Percentiles rank a stretch among this genome's conserved stretches.
These are phyloP conservation scores for Salvia miltiorrhiza DNA, from an alignment of 257 asterid species.

Conservation along the genomic window DNA sequence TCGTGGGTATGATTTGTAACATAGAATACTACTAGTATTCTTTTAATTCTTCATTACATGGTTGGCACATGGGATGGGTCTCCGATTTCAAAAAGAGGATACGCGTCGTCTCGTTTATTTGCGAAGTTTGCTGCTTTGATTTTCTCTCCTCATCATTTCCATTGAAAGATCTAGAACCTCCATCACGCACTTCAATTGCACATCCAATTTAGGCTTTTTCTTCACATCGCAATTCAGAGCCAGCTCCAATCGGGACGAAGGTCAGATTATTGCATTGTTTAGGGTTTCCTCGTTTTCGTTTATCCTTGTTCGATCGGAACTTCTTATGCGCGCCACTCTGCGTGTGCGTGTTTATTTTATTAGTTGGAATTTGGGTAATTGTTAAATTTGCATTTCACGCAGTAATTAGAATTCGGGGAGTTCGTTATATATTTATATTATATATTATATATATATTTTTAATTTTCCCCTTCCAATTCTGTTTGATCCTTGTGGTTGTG, in stretches of 20 bases:
- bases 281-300: slow-evolving; percentile 2
- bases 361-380: not conserved
- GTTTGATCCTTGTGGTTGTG: not conserved
- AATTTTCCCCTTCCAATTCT: not conserved
- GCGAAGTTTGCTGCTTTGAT: slow-evolving; percentile 5
- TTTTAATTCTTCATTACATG: no score
- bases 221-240: not conserved
- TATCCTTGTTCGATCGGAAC: not conserved
- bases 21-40: no score
- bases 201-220: not conserved
- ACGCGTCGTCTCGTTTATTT: slow-evolving; percentile 10
- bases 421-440: not conserved
- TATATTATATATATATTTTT: not conserved
- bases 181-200: not conserved
- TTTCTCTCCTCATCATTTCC: not conserved
- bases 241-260: slow-evolving; percentile 1
- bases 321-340: not conserved
- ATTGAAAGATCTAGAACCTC: slow-evolving; percentile 10
- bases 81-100: not conserved
- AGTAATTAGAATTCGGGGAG: not conserved
- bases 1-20: no score
- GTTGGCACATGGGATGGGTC: slow-evolving; percentile 13
- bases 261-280: not conserved
- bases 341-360: not conserved
- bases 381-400: not conserved